phyloP scores from a whole-genome alignment of 345 rosid genomes.

The Eucalyptus sp. region DNA sequence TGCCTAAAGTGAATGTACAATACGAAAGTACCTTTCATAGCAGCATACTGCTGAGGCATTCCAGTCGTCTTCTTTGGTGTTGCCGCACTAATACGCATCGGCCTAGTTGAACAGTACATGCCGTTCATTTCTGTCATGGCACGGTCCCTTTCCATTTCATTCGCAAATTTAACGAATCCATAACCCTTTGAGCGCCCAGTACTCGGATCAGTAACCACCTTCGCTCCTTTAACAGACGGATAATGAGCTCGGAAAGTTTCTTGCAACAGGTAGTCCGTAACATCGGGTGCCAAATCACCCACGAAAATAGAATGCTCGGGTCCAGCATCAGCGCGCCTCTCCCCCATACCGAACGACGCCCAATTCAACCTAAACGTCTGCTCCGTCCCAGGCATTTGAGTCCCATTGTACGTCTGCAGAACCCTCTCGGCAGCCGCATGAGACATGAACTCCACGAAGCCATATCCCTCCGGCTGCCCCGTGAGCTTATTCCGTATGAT shows the following conservation, averaged over 20 bases:
- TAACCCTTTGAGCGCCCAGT: slow-evolving; percentile 99
- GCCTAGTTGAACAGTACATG: slow-evolving; percentile 77
- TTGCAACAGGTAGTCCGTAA: slow-evolving; percentile 84
- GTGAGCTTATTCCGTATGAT: slow-evolving; percentile 93
- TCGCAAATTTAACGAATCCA: slow-evolving; percentile 88
- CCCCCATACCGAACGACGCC: slow-evolving; percentile 97
- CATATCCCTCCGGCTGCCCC: slow-evolving; percentile 94
- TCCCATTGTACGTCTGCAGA: slow-evolving; percentile 74
- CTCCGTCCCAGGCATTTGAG: slow-evolving; percentile 89
- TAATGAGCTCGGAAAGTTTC: slow-evolving; percentile 84
- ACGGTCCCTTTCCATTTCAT: slow-evolving; percentile 84
- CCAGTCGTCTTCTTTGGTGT: slow-evolving; percentile 68
- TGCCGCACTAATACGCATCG: slow-evolving; percentile 91
- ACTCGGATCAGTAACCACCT: slow-evolving; percentile 93
- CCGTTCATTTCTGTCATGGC: slow-evolving; percentile 98
- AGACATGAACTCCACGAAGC: slow-evolving; percentile 84
- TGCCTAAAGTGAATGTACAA: not conserved
- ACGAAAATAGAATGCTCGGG: slow-evolving; percentile 97
- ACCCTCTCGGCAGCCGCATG: slow-evolving; percentile 88
- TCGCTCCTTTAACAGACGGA: slow-evolving; percentile 92
- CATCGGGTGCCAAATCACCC: slow-evolving; percentile 93
- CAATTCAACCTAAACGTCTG: slow-evolving; percentile 78
- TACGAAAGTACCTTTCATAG: slow-evolving; percentile 37
- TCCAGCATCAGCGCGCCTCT: slow-evolving; percentile 74
- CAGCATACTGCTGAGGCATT: slow-evolving; percentile 54